These are phyloP conservation scores for Phytopythium mirpurense DNA, from an alignment of 352 stramenopile species.

Conservation along the genomic window DNA sequence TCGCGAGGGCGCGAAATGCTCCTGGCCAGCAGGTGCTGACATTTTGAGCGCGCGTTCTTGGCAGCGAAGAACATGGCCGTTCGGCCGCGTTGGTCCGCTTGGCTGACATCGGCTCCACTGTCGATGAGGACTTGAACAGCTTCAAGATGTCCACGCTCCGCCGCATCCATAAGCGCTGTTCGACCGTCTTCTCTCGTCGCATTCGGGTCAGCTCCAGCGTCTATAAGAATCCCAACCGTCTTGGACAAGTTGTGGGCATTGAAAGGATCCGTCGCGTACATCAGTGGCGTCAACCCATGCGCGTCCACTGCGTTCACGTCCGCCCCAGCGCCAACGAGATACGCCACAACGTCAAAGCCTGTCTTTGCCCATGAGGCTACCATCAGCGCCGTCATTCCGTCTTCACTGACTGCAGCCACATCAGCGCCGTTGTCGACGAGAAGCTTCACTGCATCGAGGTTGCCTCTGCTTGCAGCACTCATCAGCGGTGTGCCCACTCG, in stretches of 20 bases:
- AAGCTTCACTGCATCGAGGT: neutral
- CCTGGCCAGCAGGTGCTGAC: neutral
- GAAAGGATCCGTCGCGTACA: neutral
- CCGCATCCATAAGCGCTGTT: slow-evolving; percentile 1
- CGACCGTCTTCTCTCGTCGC: neutral
- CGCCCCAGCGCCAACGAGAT: neutral
- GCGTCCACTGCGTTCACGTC: neutral
- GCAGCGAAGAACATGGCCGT: neutral
- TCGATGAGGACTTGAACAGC: neutral
- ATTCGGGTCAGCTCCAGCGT: neutral
- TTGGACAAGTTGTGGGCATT: neutral
- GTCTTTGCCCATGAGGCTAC: neutral
- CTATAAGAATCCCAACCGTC: neutral
- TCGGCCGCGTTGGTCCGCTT: neutral
- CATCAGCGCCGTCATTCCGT: neutral
- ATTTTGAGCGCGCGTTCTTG: neutral
- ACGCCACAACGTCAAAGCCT: neutral
- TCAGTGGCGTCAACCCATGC: neutral
- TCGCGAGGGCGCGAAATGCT: neutral
- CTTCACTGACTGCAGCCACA: neutral
- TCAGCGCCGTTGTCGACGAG: neutral
- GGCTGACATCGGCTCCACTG: neutral
- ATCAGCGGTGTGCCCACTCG: neutral
- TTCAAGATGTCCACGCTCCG: neutral
- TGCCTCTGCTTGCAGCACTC: neutral